Evolutionary conservation across 1,284 basidiomycete genomes (phyloP), one percentile per base, ranked within the genome.

Genomic region (Ceratobasidium sp.): DNA sequence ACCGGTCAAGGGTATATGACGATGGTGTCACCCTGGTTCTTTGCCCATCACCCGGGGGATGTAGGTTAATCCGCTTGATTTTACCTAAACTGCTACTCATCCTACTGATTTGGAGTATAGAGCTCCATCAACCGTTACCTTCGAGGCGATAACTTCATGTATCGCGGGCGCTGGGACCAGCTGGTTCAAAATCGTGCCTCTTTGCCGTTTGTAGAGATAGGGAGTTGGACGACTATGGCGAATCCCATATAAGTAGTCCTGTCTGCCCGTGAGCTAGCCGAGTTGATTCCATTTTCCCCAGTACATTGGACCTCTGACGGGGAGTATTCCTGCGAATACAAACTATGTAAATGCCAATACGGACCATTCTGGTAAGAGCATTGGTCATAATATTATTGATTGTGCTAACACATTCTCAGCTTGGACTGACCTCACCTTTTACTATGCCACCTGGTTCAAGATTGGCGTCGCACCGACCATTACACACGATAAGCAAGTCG

Each of bases 21-120:
- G 1, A 82, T 85, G 12, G 82, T 85, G n/a, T 83, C 83, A 2
- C 86, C 86, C 0, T 79, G 84, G 64, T 86, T 86, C 81, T 86
- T 83, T 77, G 86, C 85, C 59, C 85, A 86, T 81, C 86, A 84
- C 80, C 79, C 81, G 20, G 80, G 81, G 3, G 23, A 50, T 10
- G 71, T 74, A 44, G 60, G 55, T n/a, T 38, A 38, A 33, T 35
- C 12, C 2, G 7, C 3, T 20, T 60, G n/a, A n/a, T n/a, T n/a
- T n/a, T n/a, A n/a, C n/a, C n/a, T n/a, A n/a, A n/a, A n/a, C n/a
- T n/a, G n/a, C n/a, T n/a, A 23, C 33, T 30, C 38, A 38, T 38
- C 38, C 38, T 38, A 38, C 57, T 59, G n/a, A 33, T 3, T 16
- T 59, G 27, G 27, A 46, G 44, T 14, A 48, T 12, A 10, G 23